Evolutionary conservation across 2,329 filamentous ascomycete species (phyloP).

Genomic region (Colletotrichum agaves): DNA sequence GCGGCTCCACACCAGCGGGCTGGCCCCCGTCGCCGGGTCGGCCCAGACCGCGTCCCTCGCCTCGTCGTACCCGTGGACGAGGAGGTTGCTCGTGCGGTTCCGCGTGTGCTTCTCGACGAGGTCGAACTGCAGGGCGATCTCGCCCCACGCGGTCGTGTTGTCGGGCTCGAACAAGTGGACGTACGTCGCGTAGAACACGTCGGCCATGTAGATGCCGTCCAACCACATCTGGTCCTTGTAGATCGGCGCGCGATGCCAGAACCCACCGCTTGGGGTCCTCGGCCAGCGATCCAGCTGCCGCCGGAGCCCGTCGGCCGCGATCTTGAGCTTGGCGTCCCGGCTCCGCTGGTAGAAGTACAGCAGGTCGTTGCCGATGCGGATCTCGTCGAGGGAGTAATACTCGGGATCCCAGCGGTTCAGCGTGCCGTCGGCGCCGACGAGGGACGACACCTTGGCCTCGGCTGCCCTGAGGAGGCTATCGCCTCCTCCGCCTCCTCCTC

Average conservation of each 20-base stretch:
- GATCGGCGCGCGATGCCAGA: slow-evolving; percentile 58
- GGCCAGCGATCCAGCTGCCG: slow-evolving; percentile 59
- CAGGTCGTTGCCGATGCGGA: slow-evolving; percentile 63
- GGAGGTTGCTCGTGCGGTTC: slow-evolving; percentile 52
- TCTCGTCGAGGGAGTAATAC: slow-evolving; percentile 63
- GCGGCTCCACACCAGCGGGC: slow-evolving; percentile 64
- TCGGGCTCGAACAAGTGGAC: slow-evolving; percentile 49
- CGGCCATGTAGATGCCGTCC: slow-evolving; percentile 64
- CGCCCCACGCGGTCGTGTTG: slow-evolving; percentile 55
- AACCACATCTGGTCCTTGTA: slow-evolving; percentile 69
- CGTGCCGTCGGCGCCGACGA: slow-evolving; percentile 51
- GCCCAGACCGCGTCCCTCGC: slow-evolving; percentile 62
- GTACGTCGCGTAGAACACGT: slow-evolving; percentile 55
- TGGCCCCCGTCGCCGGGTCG: slow-evolving; percentile 58
- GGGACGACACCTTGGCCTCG: slow-evolving; percentile 27
- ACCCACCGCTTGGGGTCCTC: slow-evolving; percentile 61
- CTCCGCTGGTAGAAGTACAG: slow-evolving; percentile 60
- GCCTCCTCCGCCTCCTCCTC: not conserved
- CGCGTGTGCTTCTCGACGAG: slow-evolving; percentile 56
- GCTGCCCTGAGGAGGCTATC: slow-evolving; percentile 13
- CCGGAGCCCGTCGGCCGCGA: slow-evolving; percentile 58
- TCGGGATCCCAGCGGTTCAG: slow-evolving; percentile 58
- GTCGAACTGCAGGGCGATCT: slow-evolving; percentile 57
- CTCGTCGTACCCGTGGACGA: slow-evolving; percentile 66
- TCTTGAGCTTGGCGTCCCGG: slow-evolving; percentile 58